These are phyloP conservation scores for Metschnikowia rubicola DNA, from an alignment of 805 yeast genomes.

Conservation along the genomic window DNA sequence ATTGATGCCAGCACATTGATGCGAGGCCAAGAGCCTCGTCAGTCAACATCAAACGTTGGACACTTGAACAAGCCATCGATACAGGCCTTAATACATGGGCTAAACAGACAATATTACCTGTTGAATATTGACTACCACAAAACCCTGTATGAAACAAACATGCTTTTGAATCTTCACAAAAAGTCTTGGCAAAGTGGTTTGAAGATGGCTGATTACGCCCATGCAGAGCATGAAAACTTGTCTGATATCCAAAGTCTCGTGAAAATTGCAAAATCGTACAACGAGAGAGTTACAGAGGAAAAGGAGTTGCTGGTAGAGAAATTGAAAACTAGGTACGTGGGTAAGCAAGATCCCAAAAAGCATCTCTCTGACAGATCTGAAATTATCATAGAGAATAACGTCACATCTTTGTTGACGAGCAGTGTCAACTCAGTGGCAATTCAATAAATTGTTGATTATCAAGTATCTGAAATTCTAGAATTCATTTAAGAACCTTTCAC, in stretches of 20 bases:
- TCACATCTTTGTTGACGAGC: constrained; percentile 82
- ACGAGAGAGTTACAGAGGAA: constrained; percentile 88
- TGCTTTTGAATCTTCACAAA: constrained; percentile 91
- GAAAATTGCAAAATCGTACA: constrained; percentile 84
- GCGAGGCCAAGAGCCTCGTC: constrained; percentile 98
- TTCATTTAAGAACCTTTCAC: constrained; percentile 5
- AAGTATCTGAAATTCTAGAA: constrained; percentile 1
- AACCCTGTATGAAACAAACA: constrained; percentile 86
- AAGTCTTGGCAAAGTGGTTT: constrained; percentile 95
- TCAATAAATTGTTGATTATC: constrained; percentile 38
- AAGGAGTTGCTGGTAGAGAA: constrained; percentile 84
- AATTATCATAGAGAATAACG: constrained; percentile 80
- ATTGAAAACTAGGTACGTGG: constrained; percentile 92
- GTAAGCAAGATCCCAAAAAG: constrained; percentile 98
- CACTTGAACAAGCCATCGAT: constrained; percentile 93
- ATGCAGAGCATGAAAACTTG: constrained; percentile 71
- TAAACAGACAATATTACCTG: constrained; percentile 95
- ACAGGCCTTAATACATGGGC: constrained; percentile 94
- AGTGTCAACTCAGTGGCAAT: constrained; percentile 89
- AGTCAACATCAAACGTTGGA: constrained; percentile 93
- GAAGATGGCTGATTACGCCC: constrained; percentile 69
- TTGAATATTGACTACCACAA: constrained; percentile 91
- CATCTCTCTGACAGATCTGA: constrained; percentile 90
- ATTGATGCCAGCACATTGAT: constrained; percentile 83
- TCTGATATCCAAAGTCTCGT: constrained; percentile 77